A percentile compares a stretch with the other conserved stretches of the same genome.
Conservation (phyloP, 441 rosid genomes). For the Rhodomyrtus psidioides region DNA sequence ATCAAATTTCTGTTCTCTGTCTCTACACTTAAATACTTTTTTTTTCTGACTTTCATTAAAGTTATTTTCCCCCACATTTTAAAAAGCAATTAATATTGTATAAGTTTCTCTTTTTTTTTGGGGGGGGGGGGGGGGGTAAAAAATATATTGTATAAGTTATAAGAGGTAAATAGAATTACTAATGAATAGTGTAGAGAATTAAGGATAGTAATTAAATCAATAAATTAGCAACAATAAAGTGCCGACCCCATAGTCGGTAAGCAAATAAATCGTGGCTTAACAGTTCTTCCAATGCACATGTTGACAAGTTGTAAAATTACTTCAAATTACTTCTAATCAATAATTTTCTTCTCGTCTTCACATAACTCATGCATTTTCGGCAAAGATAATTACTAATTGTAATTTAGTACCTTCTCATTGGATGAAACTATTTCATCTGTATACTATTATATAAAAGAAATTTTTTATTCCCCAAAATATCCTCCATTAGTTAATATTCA, state of each 20-base stretch:
- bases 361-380: neutral
- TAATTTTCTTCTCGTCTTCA: neutral
- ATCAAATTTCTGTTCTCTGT: neutral
- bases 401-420: rapidly evolving
- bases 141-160: too few relatives aligned
- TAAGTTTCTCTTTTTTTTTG: neutral
- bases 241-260: too few relatives aligned
- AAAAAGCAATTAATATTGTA: too few relatives aligned
- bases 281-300: rapidly evolving
- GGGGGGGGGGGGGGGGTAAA: too few relatives aligned
- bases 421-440: neutral
- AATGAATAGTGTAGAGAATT: too few relatives aligned
- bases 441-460: rapidly evolving
- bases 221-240: too few relatives aligned
- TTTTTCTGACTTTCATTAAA: neutral
- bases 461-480: neutral
- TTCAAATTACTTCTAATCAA: neutral
- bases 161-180: too few relatives aligned
- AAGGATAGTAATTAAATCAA: too few relatives aligned
- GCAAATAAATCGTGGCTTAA: too few relatives aligned
- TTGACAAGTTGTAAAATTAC: neutral
- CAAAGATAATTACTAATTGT: neutral
- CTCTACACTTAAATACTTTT: rapidly evolving
- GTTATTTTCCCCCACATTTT: neutral
- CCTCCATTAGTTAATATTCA: neutral